Conservation (phyloP, 1,139 yeast species). For the Taphrina wiesneri region DNA sequence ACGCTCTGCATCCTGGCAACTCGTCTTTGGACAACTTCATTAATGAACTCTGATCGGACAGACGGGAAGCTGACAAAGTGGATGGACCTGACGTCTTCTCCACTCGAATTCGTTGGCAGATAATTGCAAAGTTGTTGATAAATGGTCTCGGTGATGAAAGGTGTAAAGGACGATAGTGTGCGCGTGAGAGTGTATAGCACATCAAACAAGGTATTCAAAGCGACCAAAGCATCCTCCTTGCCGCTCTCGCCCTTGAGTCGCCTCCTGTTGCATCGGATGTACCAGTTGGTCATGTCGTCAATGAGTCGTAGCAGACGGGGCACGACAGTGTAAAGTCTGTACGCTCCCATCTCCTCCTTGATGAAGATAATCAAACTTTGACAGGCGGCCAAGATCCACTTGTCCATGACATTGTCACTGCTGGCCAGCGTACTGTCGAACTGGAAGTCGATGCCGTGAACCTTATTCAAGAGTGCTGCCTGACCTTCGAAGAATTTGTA, state of each 20-base stretch:
- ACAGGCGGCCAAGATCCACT: conserved; percentile 91
- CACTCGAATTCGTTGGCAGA: conserved; percentile 55
- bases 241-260: conserved; percentile 96
- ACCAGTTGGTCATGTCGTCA: conserved; percentile 97
- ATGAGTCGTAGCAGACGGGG: conserved; percentile 84
- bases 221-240: conserved; percentile 75
- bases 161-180: conserved; percentile 99
- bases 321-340: conserved; percentile 92
- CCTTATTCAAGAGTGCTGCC: conserved; percentile 78
- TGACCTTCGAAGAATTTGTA: conserved; percentile 95
- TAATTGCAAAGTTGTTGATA: conserved; percentile 71
- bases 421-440: conserved; percentile 60
- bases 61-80: conserved; percentile 89
- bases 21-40: conserved; percentile 68
- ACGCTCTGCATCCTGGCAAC: conserved; percentile 96
- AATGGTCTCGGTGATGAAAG: conserved; percentile 87
- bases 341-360: conserved; percentile 83
- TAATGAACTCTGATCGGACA: conserved; percentile 79
- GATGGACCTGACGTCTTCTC: conserved; percentile 76
- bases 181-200: conserved; percentile 84
- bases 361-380: conserved; percentile 85
- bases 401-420: conserved; percentile 92
- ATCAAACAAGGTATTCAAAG: conserved; percentile 86
- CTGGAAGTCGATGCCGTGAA: conserved; percentile 66
- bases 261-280: conserved; percentile 95